These are phyloP conservation scores for Serendipita sp. DNA, from an alignment of 768 basidiomycete species.

Conservation along the genomic window DNA sequence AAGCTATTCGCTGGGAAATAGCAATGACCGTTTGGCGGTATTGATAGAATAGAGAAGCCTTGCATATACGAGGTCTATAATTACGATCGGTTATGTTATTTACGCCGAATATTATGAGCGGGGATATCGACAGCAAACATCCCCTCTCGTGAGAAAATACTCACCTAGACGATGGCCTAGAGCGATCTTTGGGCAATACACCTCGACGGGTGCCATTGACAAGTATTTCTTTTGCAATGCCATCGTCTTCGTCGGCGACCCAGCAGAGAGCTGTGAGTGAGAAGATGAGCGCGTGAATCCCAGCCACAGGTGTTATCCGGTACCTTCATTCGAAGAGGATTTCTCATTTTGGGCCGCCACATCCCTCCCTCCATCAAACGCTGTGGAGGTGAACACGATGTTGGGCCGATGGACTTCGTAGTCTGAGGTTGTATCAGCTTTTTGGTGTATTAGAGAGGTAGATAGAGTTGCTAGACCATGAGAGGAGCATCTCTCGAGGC, in stretches of 20 bases:
- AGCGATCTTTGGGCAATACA: slow-evolving; percentile 53
- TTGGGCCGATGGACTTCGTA: slow-evolving; percentile 26
- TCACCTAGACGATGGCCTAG: slow-evolving; percentile 47
- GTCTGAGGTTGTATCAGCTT: slow-evolving; percentile 40
- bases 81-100: neutral
- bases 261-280: slow-evolving; percentile 47
- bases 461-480: neutral
- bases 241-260: slow-evolving; percentile 33
- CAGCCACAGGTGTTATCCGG: slow-evolving; percentile 19
- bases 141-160: neutral
- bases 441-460: slow-evolving; percentile 28
- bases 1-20: slow-evolving; percentile 13
- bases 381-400: slow-evolving; percentile 16
- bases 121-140: too few relatives aligned
- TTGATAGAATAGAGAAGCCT: slow-evolving; percentile 37
- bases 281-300: neutral
- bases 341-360: slow-evolving; percentile 16
- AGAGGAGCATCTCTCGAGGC: slow-evolving; percentile 24
- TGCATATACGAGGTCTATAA: slow-evolving; percentile 36
- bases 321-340: slow-evolving; percentile 58
- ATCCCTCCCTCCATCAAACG: neutral
- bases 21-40: slow-evolving; percentile 21
- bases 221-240: slow-evolving; percentile 37
- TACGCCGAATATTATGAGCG: neutral
- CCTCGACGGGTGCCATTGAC: slow-evolving; percentile 73